Base-by-base conservation (phyloP, 352 stramenopile species). In the Phytophthora agathidicida region DNA sequence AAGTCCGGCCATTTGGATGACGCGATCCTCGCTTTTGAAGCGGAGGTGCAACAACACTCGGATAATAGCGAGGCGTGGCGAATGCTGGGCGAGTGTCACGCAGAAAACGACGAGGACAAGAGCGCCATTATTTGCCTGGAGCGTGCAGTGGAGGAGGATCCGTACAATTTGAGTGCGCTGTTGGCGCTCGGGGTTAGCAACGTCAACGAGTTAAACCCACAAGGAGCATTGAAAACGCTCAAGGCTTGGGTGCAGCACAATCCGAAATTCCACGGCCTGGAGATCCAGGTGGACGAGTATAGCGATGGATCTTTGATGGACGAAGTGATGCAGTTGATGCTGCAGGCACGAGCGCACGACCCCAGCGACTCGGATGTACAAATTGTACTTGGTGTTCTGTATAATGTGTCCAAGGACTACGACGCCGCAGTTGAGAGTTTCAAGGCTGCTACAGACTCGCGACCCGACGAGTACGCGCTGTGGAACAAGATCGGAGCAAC, bases 401-500 rank as follows among this genome's bases (percentile, higher is more conserved):
- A 98, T 76, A 99, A 99, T 62, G 95, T 99, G 14, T 98, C 90
- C 23, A 91, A 96, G 46, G 95, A 99, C 63, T 99, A 98, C 60
- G 92, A 98, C 46, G 89, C 88, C 7, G 96, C 97, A 9, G 90
- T 95, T 3, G 68, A 77, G 13, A 88, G 85, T 14, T 99, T 99
- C 60, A 86, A 83, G 43, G 67, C 69, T 47, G 96, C 96, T 5
- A 77, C 95, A 0, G 64, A 88, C 22, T 73, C 75, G 30, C 79
- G 83, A 7, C 93, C 95, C 7, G 71, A 95, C 47, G 95, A 99
- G 68, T 98, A 99, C 82, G 87, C 94, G 50, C 70, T 99, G n/a
- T 98, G 93, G 84, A 99, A 99, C 71, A 99, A 99, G 75, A 79
- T 99, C 16, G 97, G 97, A 28, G 97, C 97, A 8, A 99, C 97